Percentiles rank a stretch among this genome's conserved stretches.
These are phyloP conservation scores for Microthlaspi erraticum DNA, from an alignment of 345 rosid genomes.

Conservation along the genomic window DNA sequence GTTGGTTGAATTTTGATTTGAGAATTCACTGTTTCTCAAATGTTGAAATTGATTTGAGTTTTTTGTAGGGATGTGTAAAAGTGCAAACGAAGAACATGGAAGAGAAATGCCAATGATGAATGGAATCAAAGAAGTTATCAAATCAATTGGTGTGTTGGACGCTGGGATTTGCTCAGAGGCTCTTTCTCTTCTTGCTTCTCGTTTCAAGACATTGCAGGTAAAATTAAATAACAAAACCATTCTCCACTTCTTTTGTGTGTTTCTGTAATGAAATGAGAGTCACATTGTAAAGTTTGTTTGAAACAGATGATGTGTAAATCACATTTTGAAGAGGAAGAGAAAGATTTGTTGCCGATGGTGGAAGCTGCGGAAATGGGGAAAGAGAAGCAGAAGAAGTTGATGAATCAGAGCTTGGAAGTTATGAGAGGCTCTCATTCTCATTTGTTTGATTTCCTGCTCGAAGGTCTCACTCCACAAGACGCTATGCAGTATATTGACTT, in stretches of 20 bases:
- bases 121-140: constrained; percentile 75
- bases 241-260: background rate
- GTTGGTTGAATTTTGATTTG: background rate
- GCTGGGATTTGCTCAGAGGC: constrained; percentile 58
- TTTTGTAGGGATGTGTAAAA: constrained; percentile 62
- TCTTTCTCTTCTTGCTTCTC: constrained; percentile 53
- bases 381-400: constrained; percentile 52
- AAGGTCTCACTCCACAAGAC: constrained; percentile 64
- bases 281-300: background rate
- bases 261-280: background rate
- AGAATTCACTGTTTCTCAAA: background rate
- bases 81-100: constrained; percentile 67
- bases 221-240: background rate
- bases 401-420: constrained; percentile 54
- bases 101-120: constrained; percentile 76
- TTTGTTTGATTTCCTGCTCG: constrained; percentile 53
- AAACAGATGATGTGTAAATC: constrained; percentile 56
- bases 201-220: constrained; percentile 67
- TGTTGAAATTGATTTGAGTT: background rate
- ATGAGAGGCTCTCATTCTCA: constrained; percentile 71
- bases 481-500: constrained; percentile 69
- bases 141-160: constrained; percentile 64
- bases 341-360: constrained; percentile 62
- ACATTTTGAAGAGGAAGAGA: constrained; percentile 74
- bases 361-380: constrained; percentile 66